phyloP scores from a whole-genome alignment of 2,329 filamentous ascomycete species.

The Chaetothyriales sp. region DNA sequence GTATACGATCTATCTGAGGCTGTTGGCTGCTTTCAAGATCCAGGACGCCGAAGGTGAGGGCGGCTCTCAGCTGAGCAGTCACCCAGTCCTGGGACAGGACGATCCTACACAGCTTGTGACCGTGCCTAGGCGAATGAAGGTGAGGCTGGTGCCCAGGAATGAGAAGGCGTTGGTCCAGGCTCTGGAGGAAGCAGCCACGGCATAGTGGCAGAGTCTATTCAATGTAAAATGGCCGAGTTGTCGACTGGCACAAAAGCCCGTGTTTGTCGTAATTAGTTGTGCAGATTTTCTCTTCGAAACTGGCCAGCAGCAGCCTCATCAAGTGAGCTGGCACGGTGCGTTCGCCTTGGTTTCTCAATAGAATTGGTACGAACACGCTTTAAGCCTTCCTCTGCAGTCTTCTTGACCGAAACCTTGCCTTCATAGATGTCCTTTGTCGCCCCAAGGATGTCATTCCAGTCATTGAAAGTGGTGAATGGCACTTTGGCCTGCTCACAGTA shows the following conservation, averaged over 20 bases:
- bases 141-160: conserved; percentile 42
- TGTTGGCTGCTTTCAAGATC: conserved; percentile 47
- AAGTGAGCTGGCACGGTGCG: not conserved
- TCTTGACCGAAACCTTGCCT: conserved; percentile 54
- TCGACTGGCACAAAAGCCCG: not conserved
- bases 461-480: conserved; percentile 73
- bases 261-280: not conserved
- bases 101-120: conserved; percentile 49
- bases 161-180: conserved; percentile 30
- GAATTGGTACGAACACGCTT: conserved; percentile 14
- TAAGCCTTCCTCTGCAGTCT: conserved; percentile 41
- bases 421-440: conserved; percentile 64
- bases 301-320: not conserved
- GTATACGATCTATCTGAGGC: conserved; percentile 48
- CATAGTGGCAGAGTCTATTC: not conserved
- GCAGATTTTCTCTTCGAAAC: not conserved
- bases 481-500: conserved; percentile 75
- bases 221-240: not conserved
- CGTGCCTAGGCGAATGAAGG: conserved; percentile 43
- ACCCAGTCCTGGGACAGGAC: conserved; percentile 44
- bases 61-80: conserved; percentile 21
- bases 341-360: conserved; percentile 5
- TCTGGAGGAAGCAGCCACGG: conserved; percentile 19
- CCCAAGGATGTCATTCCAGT: conserved; percentile 64
- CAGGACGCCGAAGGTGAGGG: conserved; percentile 40